A percentile compares a stretch with the other conserved stretches of the same genome.
Conservation (phyloP, 2,329 filamentous ascomycete genomes). For the Fusarium sp. region DNA sequence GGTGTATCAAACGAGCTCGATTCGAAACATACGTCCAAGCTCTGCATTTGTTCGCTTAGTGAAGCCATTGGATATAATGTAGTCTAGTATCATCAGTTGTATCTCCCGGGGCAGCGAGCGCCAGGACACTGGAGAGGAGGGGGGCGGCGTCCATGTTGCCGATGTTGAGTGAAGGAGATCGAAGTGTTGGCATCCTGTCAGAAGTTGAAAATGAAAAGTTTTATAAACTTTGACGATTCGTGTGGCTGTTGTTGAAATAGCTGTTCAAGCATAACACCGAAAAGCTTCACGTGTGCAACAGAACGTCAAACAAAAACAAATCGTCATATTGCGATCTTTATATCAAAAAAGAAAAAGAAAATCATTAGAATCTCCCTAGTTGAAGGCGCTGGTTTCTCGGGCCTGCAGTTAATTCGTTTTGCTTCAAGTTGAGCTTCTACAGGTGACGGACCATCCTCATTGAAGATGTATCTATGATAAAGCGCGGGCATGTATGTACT, state of each 20-base stretch:
- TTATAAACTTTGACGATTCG: not conserved
- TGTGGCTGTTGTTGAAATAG: not conserved
- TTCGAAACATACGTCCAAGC: not conserved
- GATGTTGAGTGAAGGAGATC: not conserved
- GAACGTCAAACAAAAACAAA: not conserved
- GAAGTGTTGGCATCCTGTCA: too few species aligned
- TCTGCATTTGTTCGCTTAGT: not conserved
- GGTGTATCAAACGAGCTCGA: slow-evolving; percentile 4
- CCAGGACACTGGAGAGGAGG: not conserved
- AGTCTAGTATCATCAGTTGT: not conserved
- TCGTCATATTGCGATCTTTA: not conserved
- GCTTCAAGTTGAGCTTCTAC: not conserved
- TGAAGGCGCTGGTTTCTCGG: too few species aligned
- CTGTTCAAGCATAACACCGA: not conserved
- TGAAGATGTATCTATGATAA: not conserved
- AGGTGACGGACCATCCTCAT: not conserved
- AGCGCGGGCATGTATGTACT: not conserved
- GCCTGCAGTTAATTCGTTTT: not conserved
- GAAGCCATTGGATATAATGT: not conserved
- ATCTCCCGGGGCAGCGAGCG: not conserved
- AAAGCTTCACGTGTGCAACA: not conserved
- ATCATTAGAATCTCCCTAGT: too few species aligned
- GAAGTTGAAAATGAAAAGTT: not conserved
- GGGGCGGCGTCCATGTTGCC: not conserved
- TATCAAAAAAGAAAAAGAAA: not conserved